Evolutionary conservation across 208 protist genomes (phyloP).

Genomic region (Trypanosoma rangeli): DNA sequence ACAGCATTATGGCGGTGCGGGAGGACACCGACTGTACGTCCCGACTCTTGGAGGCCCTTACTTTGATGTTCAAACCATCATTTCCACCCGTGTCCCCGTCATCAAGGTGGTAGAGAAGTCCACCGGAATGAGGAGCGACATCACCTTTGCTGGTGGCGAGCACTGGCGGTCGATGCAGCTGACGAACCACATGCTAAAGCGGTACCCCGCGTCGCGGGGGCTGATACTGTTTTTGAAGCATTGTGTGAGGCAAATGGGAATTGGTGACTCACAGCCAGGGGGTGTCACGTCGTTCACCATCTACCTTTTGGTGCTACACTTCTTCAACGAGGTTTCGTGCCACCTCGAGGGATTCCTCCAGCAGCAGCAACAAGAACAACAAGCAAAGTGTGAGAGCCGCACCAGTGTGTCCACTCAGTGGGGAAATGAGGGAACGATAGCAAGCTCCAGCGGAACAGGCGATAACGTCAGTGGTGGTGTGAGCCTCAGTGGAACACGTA

Average conservation of each 20-base stretch:
- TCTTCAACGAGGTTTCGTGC: slow-evolving; percentile 67
- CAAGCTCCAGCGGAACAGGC: background rate
- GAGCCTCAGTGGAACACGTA: background rate
- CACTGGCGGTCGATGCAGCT: slow-evolving; percentile 86
- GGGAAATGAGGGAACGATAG: background rate
- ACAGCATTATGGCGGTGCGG: background rate
- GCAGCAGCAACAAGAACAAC: slow-evolving; percentile 18
- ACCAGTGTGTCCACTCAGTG: background rate
- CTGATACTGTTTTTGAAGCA: slow-evolving; percentile 87
- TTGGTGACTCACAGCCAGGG: slow-evolving; percentile 69
- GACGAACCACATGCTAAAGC: slow-evolving; percentile 53
- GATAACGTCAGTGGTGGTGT: slow-evolving; percentile 4
- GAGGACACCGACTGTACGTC: slow-evolving; percentile 34
- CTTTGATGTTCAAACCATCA: slow-evolving; percentile 75
- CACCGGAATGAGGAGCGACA: slow-evolving; percentile 69
- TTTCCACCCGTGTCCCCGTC: slow-evolving; percentile 76
- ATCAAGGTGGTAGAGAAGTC: slow-evolving; percentile 77
- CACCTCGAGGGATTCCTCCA: slow-evolving; percentile 40
- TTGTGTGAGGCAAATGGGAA: slow-evolving; percentile 58
- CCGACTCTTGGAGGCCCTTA: slow-evolving; percentile 62
- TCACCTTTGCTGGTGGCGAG: slow-evolving; percentile 86
- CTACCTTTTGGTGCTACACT: slow-evolving; percentile 85
- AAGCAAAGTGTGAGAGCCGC: slow-evolving; percentile 2
- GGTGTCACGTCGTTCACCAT: slow-evolving; percentile 83
- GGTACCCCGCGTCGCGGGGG: slow-evolving; percentile 56